Conservation (phyloP, 441 rosid species). For the Viola pubescens region DNA sequence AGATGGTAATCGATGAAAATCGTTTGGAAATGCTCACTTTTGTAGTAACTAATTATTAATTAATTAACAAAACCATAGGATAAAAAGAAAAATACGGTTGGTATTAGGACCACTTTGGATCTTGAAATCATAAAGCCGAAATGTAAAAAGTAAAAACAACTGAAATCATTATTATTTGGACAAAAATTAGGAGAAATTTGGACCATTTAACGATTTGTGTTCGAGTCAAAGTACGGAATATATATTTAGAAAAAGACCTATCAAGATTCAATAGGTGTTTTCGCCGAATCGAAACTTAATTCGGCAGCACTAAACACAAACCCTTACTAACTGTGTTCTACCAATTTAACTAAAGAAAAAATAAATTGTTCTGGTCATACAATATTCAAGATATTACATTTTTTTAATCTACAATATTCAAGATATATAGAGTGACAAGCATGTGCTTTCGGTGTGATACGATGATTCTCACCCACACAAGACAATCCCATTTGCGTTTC, state of each 20-base stretch:
- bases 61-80: constrained; percentile 6
- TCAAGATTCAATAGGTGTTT: too few relatives aligned
- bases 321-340: too few relatives aligned
- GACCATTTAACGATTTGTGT: not conserved
- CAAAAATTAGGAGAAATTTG: too few relatives aligned
- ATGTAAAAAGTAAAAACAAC: constrained; percentile 9
- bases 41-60: not conserved
- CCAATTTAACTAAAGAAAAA: too few relatives aligned
- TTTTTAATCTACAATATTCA: not conserved
- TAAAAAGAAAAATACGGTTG: constrained; percentile 8
- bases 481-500: not conserved
- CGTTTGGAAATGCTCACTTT: not conserved
- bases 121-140: constrained; percentile 13
- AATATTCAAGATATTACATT: not conserved
- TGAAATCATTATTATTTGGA: not conserved
- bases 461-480: not conserved
- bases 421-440: not conserved
- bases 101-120: constrained; percentile 1
- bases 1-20: too few relatives aligned
- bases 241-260: too few relatives aligned
- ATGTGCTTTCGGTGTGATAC: constrained; percentile 1
- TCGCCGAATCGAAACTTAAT: too few relatives aligned
- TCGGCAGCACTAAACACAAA: too few relatives aligned
- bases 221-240: not conserved
- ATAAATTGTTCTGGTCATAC: too few relatives aligned